Percentiles rank a stretch among this genome's conserved stretches.
phyloP scores from a whole-genome alignment of 179 eudicot genomes.

The Spinacia oleracea region DNA sequence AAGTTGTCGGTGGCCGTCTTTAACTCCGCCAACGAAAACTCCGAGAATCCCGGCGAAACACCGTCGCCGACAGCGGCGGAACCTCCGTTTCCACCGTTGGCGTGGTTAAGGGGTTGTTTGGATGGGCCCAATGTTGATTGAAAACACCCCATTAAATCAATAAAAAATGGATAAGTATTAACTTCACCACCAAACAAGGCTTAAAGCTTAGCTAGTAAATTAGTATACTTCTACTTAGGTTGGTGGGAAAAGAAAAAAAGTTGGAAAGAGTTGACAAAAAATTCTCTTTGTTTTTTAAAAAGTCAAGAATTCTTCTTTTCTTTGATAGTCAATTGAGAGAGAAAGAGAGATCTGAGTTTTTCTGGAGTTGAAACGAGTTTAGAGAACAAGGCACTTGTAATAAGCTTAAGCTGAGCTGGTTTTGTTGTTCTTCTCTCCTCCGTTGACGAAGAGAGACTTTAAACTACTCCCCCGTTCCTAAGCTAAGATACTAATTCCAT shows the following conservation, averaged over 20 bases:
- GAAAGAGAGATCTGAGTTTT: conserved; percentile 7
- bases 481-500: too few species aligned
- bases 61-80: conserved; percentile 27
- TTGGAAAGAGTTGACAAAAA: conserved; percentile 15
- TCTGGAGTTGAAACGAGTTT: background rate
- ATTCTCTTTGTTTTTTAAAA: background rate
- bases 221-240: background rate
- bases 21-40: conserved; percentile 59
- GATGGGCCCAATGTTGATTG: conserved; percentile 22
- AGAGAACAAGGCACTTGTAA: too few species aligned
- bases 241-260: background rate
- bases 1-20: conserved; percentile 70
- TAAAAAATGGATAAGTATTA: background rate
- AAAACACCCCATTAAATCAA: conserved; percentile 33
- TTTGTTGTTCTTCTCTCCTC: background rate
- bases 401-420: too few species aligned
- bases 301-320: background rate
- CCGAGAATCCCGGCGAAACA: conserved; percentile 37
- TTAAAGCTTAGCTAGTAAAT: background rate
- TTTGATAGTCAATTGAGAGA: background rate
- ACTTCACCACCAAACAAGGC: conserved; percentile 3
- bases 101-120: conserved; percentile 17
- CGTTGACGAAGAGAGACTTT: background rate
- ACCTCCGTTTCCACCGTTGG: conserved; percentile 33
- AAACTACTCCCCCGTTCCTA: too few species aligned